These are phyloP conservation scores for Cajanus cajan DNA, from an alignment of 306 rosid species.

Conservation along the genomic window DNA sequence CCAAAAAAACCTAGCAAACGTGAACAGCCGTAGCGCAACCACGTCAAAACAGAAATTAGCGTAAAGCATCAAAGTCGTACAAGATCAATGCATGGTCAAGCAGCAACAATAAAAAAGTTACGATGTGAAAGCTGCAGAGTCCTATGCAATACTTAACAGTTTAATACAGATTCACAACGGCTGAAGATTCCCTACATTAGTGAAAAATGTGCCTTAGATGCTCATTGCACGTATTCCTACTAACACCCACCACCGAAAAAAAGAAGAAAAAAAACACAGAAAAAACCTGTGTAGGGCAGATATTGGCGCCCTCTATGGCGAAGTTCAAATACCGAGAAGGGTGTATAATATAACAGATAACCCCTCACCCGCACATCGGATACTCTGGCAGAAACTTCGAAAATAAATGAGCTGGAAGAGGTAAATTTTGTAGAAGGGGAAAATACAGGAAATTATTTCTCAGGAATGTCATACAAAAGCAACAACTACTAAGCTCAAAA, in stretches of 20 bases:
- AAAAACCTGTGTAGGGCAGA: conserved; percentile 40
- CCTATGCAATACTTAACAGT: conserved; percentile 20
- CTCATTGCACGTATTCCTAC: conserved; percentile 30
- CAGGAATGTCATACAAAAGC: conserved; percentile 55
- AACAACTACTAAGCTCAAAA: conserved; percentile 44
- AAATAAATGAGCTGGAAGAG: conserved; percentile 28
- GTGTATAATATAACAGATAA: conserved; percentile 11
- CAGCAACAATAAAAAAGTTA: neutral
- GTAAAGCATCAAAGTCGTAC: neutral
- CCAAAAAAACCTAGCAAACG: too few relatives aligned
- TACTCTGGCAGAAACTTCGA: conserved; percentile 14
- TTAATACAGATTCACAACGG: conserved; percentile 48
- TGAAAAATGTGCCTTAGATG: conserved; percentile 41
- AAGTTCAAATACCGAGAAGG: conserved; percentile 33
- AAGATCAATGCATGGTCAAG: neutral
- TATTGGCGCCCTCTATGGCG: conserved; percentile 46
- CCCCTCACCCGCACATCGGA: conserved; percentile 16
- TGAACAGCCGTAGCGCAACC: too few relatives aligned
- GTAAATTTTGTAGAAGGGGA: conserved; percentile 34
- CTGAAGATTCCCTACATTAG: conserved; percentile 33
- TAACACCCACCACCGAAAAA: conserved; percentile 32
- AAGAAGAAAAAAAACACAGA: neutral
- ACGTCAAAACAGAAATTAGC: too few relatives aligned
- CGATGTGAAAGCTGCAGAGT: neutral
- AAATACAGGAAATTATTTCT: conserved; percentile 47